Conservation (phyloP, 441 rosid genomes). For the Geranium incanum region DNA sequence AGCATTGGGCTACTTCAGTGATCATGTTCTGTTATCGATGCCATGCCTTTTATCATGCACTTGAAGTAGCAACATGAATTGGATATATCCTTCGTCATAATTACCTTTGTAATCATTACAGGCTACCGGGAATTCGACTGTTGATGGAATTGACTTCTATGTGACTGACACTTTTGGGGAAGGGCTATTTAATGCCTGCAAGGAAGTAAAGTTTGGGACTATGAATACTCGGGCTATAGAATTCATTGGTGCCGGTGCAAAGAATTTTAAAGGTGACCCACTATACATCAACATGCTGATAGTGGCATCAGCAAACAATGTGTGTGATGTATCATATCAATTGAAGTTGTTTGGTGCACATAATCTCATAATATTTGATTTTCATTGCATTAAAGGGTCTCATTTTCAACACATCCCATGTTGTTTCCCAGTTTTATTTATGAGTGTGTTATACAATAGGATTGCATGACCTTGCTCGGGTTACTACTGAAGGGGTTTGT, state of each 20-base stretch:
- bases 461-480: not conserved
- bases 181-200: constrained; percentile 58
- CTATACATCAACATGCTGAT: constrained; percentile 9
- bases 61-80: not conserved
- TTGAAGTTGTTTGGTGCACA: constrained; percentile 12
- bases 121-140: constrained; percentile 56
- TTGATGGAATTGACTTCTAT: constrained; percentile 58
- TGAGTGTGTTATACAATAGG: not conserved
- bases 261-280: constrained; percentile 46
- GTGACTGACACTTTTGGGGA: constrained; percentile 52
- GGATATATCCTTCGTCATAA: not conserved
- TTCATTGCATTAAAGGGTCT: not conserved
- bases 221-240: constrained; percentile 73
- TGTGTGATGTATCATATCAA: not conserved
- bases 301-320: constrained; percentile 6
- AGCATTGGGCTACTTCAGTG: not conserved
- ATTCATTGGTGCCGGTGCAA: constrained; percentile 71
- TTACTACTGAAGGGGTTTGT: not conserved
- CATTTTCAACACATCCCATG: not conserved
- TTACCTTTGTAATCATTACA: constrained; percentile 21
- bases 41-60: not conserved
- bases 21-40: not conserved
- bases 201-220: constrained; percentile 76
- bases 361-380: not conserved
- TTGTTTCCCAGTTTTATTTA: constrained; percentile 1